These are phyloP conservation scores for Candida wancherniae DNA, from an alignment of 805 yeast species.

Conservation along the genomic window DNA sequence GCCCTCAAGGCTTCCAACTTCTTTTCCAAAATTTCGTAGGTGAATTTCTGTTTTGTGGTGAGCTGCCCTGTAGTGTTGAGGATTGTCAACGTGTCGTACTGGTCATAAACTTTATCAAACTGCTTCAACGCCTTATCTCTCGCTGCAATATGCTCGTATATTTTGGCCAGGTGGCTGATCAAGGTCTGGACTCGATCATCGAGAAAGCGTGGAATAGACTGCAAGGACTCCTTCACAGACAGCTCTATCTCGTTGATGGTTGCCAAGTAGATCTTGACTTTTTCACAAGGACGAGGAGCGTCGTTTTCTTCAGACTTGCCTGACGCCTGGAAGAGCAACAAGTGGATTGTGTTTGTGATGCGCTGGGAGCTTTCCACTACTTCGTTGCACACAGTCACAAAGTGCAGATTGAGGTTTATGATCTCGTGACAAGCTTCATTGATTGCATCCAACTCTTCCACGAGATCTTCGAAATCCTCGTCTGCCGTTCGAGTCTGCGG, in stretches of 20 bases:
- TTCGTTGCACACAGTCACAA: conserved; percentile 8
- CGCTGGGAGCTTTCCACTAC: conserved; percentile 16
- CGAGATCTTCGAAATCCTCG: conserved; percentile 31
- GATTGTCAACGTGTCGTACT: conserved; percentile 24
- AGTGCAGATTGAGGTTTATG: conserved; percentile 7
- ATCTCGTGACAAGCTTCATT: conserved; percentile 9
- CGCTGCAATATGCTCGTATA: conserved; percentile 23
- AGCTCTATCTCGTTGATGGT: conserved; percentile 13
- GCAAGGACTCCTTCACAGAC: conserved; percentile 9
- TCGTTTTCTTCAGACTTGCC: conserved; percentile 4
- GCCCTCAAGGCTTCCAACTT: conserved; percentile 21
- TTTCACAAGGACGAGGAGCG: conserved; percentile 17
- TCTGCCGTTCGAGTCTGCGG: conserved; percentile 26
- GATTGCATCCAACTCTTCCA: conserved; percentile 17
- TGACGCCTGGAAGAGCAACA: conserved; percentile 6
- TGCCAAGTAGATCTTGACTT: conserved; percentile 17
- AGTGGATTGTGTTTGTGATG: conserved; percentile 22
- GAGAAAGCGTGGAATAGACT: conserved; percentile 5
- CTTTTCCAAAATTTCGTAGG: conserved; percentile 20
- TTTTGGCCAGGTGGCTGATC: conserved; percentile 15
- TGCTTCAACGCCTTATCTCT: conserved; percentile 35
- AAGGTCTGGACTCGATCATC: conserved; percentile 16
- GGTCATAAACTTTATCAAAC: conserved; percentile 30
- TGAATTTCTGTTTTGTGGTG: conserved; percentile 26
- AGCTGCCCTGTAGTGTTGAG: conserved; percentile 34